These are phyloP conservation scores for Coniosporium tulheliwenetii DNA, from an alignment of 2,329 filamentous ascomycete species.

Conservation along the genomic window DNA sequence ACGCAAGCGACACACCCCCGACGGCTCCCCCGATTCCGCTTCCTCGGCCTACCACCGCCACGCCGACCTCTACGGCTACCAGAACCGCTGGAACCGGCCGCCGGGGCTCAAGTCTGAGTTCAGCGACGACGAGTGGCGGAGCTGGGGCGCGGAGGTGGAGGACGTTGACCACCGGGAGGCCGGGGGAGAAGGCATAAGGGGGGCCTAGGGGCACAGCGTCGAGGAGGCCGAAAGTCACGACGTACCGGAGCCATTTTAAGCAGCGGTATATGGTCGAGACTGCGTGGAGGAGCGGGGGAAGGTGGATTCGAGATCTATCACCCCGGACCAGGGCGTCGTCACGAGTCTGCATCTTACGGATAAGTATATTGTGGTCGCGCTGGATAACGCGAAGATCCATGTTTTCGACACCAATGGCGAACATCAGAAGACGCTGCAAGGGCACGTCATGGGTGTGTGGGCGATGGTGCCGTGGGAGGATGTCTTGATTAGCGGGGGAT, in stretches of 20 bases:
- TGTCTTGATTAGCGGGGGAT: constrained; percentile 85
- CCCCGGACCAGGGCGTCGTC: constrained; percentile 90
- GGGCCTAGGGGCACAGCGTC: constrained; percentile 1
- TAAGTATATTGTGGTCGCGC: constrained; percentile 92
- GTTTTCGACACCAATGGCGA: constrained; percentile 89
- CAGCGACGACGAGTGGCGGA: too few relatives aligned
- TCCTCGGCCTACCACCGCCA: too few relatives aligned
- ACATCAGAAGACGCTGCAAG: constrained; percentile 74
- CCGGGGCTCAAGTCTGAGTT: too few relatives aligned
- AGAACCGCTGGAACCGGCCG: too few relatives aligned
- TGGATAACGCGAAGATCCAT: constrained; percentile 97
- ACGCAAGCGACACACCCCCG: too few relatives aligned
- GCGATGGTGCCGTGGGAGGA: constrained; percentile 98
- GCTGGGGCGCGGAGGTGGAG: too few relatives aligned
- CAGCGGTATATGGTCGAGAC: constrained; percentile 94
- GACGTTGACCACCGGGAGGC: too few relatives aligned
- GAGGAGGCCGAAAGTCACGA: constrained; percentile 49
- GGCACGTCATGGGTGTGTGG: constrained; percentile 99
- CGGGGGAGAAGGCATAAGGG: too few relatives aligned
- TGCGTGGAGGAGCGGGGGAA: constrained; percentile 90
- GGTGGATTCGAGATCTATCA: constrained; percentile 73
- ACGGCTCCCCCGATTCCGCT: too few relatives aligned
- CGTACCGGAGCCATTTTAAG: constrained; percentile 95
- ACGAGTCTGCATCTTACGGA: constrained; percentile 87
- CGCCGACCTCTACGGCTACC: too few relatives aligned